Percentiles rank a stretch among this genome's conserved stretches.
These are phyloP conservation scores for Annulohypoxylon truncatum DNA, from an alignment of 2,329 filamentous ascomycete genomes.

Conservation along the genomic window DNA sequence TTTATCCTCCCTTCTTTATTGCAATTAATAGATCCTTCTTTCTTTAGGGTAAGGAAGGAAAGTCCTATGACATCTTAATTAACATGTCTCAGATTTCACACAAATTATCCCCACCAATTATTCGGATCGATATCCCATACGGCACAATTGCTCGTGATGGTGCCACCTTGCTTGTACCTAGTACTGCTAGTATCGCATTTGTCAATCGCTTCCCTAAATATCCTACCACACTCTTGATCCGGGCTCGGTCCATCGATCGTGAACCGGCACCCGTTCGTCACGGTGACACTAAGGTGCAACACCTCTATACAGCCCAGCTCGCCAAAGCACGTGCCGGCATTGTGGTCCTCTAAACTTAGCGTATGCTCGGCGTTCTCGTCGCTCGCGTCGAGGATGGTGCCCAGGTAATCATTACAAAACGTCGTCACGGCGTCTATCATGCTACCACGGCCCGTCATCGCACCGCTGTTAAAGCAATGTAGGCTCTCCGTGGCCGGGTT, in stretches of 20 bases:
- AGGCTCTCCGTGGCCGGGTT: slow-evolving; percentile 6
- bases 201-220: slow-evolving; percentile 11
- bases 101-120: background rate
- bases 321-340: background rate
- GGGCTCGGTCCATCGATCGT: slow-evolving; percentile 12
- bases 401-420: background rate
- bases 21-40: too few species aligned
- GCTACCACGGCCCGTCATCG: background rate
- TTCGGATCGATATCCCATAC: slow-evolving; percentile 10
- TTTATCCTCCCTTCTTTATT: too few species aligned
- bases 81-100: too few species aligned
- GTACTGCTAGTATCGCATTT: slow-evolving; percentile 13
- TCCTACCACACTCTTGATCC: background rate
- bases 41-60: too few species aligned
- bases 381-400: slow-evolving; percentile 4
- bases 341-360: background rate
- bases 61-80: too few species aligned
- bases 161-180: slow-evolving; percentile 14
- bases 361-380: background rate
- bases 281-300: slow-evolving; percentile 3
- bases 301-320: background rate
- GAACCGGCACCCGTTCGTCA: slow-evolving; percentile 15
- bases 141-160: slow-evolving; percentile 7
- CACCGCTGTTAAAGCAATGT: slow-evolving; percentile 9
- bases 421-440: slow-evolving; percentile 11